Percentiles rank a stretch among this genome's conserved stretches.
phyloP scores from a whole-genome alignment of 352 stramenopile species.

The Aphanomyces euteiches region DNA sequence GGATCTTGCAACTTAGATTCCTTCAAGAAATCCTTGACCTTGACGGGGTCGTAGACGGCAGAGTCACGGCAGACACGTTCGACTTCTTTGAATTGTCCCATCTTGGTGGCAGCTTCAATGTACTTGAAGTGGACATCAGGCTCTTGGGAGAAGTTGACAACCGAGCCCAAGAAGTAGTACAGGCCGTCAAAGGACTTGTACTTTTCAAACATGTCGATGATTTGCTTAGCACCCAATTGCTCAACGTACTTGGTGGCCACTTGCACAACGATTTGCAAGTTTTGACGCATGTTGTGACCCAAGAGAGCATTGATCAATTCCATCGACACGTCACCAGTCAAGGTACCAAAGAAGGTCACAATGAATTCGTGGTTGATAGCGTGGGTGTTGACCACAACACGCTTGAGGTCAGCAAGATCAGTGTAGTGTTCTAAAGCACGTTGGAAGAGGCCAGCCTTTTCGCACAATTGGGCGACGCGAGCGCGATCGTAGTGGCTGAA shows the following conservation, averaged over 20 bases:
- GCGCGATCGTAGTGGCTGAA: conserved; percentile 98
- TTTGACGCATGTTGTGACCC: conserved; percentile 95
- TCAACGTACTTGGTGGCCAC: conserved; percentile 94
- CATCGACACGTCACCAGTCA: conserved; percentile 97
- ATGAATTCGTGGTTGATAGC: conserved; percentile 97
- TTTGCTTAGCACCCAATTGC: conserved; percentile 89
- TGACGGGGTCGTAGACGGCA: conserved; percentile 98
- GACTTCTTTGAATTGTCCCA: conserved; percentile 99
- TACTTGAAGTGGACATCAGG: conserved; percentile 99
- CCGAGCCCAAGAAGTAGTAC: conserved; percentile 99
- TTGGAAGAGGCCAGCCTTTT: conserved; percentile 98
- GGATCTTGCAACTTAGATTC: conserved; percentile 99
- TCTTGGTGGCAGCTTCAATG: conserved; percentile 99
- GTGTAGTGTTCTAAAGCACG: conserved; percentile 99
- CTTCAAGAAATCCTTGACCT: conserved; percentile 99
- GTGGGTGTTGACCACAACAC: conserved; percentile 89
- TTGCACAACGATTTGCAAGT: conserved; percentile 99
- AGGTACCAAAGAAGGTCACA: conserved; percentile 97
- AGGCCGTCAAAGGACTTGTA: conserved; percentile 97
- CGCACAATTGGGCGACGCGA: conserved; percentile 97
- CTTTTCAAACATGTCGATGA: conserved; percentile 99
- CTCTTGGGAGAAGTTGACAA: conserved; percentile 98
- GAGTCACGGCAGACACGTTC: conserved; percentile 99
- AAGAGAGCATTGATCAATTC: conserved; percentile 98
- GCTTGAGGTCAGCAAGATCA: conserved; percentile 97